Conservation (phyloP, 2,329 filamentous ascomycete species). For the Colletotrichum orchidophilum region DNA sequence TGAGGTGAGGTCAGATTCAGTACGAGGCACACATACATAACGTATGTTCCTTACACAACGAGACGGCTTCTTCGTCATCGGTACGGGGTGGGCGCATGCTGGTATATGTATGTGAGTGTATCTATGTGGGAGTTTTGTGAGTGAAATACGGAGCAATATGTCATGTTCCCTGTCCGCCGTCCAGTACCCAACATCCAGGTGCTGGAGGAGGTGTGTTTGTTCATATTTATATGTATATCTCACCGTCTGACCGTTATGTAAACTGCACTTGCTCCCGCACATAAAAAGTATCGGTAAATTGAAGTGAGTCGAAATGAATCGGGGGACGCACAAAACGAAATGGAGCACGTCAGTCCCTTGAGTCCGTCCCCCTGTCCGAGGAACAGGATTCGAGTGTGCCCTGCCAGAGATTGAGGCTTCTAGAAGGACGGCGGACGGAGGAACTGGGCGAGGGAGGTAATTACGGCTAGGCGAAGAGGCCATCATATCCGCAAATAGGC, state of each 20-base stretch:
- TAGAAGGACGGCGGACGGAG: background rate
- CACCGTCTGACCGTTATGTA: background rate
- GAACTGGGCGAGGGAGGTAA: constrained; percentile 14
- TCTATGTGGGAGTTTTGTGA: background rate
- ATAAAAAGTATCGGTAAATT: background rate
- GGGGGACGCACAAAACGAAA: constrained; percentile 8
- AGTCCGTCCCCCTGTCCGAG: background rate
- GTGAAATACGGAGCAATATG: background rate
- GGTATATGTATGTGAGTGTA: background rate
- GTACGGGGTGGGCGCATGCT: background rate
- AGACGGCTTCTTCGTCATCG: background rate
- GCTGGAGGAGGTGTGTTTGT: background rate
- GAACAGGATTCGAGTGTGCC: background rate
- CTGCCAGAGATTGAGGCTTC: constrained; percentile 4
- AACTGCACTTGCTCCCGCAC: background rate
- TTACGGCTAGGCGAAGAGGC: constrained; percentile 19
- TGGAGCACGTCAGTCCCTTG: background rate
- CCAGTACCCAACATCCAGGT: background rate
- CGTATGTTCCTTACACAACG: constrained; percentile 18
- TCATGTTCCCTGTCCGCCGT: background rate
- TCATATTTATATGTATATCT: background rate
- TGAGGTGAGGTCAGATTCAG: constrained; percentile 10
- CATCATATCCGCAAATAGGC: constrained; percentile 33
- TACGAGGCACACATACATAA: constrained; percentile 5
- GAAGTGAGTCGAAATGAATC: background rate